phyloP scores from a whole-genome alignment of 2,329 filamentous ascomycete genomes.

The Diaporthe citriasiana region DNA sequence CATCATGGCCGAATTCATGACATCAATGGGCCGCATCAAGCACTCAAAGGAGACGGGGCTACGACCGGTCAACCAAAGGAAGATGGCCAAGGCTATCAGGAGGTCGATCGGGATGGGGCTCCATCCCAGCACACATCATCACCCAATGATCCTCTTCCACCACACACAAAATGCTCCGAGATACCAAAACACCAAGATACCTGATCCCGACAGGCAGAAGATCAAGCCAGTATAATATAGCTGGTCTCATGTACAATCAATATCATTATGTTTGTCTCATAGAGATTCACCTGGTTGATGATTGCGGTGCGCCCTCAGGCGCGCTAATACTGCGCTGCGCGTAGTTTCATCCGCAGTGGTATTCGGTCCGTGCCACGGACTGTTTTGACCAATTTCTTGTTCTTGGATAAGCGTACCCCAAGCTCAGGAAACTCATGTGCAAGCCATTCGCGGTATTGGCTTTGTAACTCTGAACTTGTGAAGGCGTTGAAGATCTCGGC shows the following conservation, averaged over 20 bases:
- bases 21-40: constrained; percentile 86
- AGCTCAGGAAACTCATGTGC: constrained; percentile 37
- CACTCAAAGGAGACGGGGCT: constrained; percentile 82
- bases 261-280: constrained; percentile 32
- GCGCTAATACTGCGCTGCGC: constrained; percentile 19
- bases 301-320: neutral
- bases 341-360: constrained; percentile 22
- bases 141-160: constrained; percentile 82
- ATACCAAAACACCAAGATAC: constrained; percentile 39
- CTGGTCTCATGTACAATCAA: constrained; percentile 34
- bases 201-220: constrained; percentile 30
- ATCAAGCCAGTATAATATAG: constrained; percentile 35
- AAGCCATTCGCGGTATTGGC: constrained; percentile 38
- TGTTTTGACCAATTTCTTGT: constrained; percentile 32
- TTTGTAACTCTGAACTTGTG: constrained; percentile 34
- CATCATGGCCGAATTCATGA: constrained; percentile 90
- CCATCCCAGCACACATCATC: constrained; percentile 90
- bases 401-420: constrained; percentile 27
- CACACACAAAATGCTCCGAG: constrained; percentile 48
- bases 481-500: constrained; percentile 41
- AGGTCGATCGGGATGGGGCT: constrained; percentile 90
- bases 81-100: constrained; percentile 92
- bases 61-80: constrained; percentile 90
- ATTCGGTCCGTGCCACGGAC: constrained; percentile 40
- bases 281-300: constrained; percentile 12